These are phyloP conservation scores for Puccinia polysora DNA, from an alignment of 1,284 basidiomycete genomes.

Conservation along the genomic window DNA sequence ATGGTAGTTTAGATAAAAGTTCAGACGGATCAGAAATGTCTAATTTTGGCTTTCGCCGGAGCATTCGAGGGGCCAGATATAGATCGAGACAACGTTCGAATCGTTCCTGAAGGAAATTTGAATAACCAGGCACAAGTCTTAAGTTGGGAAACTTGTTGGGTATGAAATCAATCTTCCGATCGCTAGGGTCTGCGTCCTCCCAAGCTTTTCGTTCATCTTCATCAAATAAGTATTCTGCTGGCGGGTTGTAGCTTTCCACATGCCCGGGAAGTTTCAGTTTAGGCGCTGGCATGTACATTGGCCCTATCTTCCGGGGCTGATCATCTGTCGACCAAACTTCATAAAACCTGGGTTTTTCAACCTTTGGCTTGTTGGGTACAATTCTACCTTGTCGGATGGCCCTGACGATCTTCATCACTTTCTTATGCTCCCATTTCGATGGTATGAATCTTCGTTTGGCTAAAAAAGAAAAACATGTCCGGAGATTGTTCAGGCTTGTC, in stretches of 20 bases:
- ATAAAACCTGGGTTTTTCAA: slow-evolving; percentile 73
- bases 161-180: slow-evolving; percentile 83
- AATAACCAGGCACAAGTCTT: slow-evolving; percentile 85
- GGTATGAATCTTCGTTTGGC: slow-evolving; percentile 92
- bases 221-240: slow-evolving; percentile 92
- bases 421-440: slow-evolving; percentile 99
- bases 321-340: slow-evolving; percentile 74
- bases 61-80: slow-evolving; percentile 88
- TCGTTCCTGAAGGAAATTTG: slow-evolving; percentile 85
- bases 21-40: slow-evolving; percentile 68
- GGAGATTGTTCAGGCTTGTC: neutral
- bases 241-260: slow-evolving; percentile 96
- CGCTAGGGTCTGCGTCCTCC: slow-evolving; percentile 79
- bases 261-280: slow-evolving; percentile 84
- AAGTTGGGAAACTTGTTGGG: slow-evolving; percentile 80
- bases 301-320: slow-evolving; percentile 47
- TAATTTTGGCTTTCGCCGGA: slow-evolving; percentile 68
- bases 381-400: slow-evolving; percentile 95
- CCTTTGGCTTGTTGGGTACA: slow-evolving; percentile 74
- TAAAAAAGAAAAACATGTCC: neutral
- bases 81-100: slow-evolving; percentile 93
- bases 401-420: slow-evolving; percentile 99
- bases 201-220: slow-evolving; percentile 77
- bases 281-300: slow-evolving; percentile 76
- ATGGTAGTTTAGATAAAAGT: slow-evolving; percentile 91